Conservation (phyloP, 768 basidiomycete species). For the Mycena rosella region DNA sequence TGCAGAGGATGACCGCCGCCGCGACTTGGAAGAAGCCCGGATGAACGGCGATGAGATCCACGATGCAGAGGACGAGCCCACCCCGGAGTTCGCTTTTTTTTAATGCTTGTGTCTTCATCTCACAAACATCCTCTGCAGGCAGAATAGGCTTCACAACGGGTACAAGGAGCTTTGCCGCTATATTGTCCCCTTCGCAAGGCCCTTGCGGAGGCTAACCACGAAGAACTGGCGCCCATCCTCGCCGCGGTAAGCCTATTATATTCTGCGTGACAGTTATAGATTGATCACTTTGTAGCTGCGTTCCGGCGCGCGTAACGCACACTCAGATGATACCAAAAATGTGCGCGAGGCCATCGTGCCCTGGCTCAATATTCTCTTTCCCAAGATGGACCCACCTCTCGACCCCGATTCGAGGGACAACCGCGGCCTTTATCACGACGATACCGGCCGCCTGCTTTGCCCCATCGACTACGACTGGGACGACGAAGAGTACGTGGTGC, state of each 20-base stretch:
- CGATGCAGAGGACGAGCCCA: not conserved
- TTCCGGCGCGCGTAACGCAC: not conserved
- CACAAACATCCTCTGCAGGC: not conserved
- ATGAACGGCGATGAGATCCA: not conserved
- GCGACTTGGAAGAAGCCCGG: not conserved
- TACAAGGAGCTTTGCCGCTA: not conserved
- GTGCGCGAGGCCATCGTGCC: slow-evolving; percentile 6
- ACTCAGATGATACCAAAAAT: slow-evolving; percentile 13
- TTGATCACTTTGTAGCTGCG: not conserved
- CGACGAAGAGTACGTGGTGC: not conserved
- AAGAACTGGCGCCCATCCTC: not conserved
- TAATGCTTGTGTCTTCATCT: not conserved
- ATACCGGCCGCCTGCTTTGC: too few species aligned
- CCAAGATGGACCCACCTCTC: not conserved
- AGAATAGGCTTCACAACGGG: not conserved
- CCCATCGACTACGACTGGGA: too few species aligned
- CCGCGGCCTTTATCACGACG: too few species aligned
- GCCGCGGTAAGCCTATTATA: not conserved
- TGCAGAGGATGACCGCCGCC: slow-evolving; percentile 14
- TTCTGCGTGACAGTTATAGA: not conserved
- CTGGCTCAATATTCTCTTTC: not conserved
- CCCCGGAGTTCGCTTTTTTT: not conserved
- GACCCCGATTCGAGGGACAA: slow-evolving; percentile 1
- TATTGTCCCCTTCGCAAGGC: not conserved
- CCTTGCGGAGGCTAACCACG: not conserved